Evolutionary conservation across 352 stramenopile species (phyloP).

Genomic region (Phytophthora agathidicida): DNA sequence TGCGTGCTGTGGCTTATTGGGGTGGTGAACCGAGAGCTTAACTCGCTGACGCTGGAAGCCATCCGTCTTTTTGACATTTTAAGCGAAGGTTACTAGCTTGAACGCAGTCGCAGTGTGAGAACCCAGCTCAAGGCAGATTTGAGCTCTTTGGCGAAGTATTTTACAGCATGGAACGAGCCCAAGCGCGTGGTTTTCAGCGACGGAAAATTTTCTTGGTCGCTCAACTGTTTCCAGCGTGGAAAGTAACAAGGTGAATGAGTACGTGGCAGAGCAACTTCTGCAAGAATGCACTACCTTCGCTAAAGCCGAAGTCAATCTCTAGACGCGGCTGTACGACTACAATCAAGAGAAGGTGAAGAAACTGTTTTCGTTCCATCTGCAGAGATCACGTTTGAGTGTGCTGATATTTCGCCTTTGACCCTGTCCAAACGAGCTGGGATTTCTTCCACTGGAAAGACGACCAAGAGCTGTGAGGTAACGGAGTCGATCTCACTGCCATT

Average conservation of each 20-base stretch:
- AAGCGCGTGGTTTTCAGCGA: conserved; percentile 8
- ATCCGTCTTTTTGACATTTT: conserved; percentile 7
- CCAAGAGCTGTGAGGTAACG: neutral
- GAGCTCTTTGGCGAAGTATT: conserved; percentile 8
- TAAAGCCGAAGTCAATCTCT: neutral
- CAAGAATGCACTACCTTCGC: conserved; percentile 1
- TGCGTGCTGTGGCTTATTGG: conserved; percentile 5
- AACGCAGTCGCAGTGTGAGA: neutral
- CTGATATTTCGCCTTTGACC: neutral
- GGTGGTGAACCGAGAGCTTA: conserved; percentile 8
- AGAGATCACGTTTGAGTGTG: neutral
- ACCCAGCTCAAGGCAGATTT: conserved; percentile 1
- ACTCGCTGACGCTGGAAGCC: neutral
- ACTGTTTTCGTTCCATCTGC: conserved; percentile 9
- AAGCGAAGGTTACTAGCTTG: conserved; percentile 3
- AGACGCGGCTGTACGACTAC: neutral
- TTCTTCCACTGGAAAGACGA: neutral
- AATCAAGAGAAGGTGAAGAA: neutral
- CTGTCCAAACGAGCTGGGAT: neutral
- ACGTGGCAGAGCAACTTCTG: neutral
- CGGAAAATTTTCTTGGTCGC: neutral
- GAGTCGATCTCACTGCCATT: neutral
- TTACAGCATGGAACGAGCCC: conserved; percentile 12
- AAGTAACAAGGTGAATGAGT: neutral
- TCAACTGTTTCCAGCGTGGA: neutral